phyloP scores from a whole-genome alignment of 768 basidiomycete genomes.

The Cytidiella melzeri region DNA sequence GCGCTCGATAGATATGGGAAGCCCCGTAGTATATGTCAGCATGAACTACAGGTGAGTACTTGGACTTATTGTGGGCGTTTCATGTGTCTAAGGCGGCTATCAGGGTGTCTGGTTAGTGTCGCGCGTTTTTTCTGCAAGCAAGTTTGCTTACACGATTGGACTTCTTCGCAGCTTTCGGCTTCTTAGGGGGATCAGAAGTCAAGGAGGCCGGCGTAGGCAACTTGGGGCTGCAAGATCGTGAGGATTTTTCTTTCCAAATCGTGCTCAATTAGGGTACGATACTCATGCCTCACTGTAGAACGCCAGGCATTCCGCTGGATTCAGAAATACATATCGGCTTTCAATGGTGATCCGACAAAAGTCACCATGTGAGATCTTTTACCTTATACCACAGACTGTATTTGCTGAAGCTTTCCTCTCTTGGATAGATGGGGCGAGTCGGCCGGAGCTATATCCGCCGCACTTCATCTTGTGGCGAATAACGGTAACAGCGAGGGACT shows the following conservation, averaged over 20 bases:
- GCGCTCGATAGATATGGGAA: constrained; percentile 36
- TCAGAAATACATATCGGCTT: constrained; percentile 9
- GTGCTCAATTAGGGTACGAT: neutral
- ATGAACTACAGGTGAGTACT: constrained; percentile 42
- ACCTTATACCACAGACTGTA: neutral
- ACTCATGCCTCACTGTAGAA: neutral
- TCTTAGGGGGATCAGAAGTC: constrained; percentile 35
- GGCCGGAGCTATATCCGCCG: constrained; percentile 33
- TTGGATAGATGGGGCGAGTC: constrained; percentile 27
- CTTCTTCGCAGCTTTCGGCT: constrained; percentile 32
- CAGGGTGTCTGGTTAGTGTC: neutral
- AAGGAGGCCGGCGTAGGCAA: constrained; percentile 36
- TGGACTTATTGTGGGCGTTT: too few relatives aligned
- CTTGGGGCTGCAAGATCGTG: constrained; percentile 47
- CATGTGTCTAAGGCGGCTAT: too few relatives aligned
- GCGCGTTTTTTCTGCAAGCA: neutral
- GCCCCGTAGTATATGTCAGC: constrained; percentile 46
- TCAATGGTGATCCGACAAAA: constrained; percentile 9
- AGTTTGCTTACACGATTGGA: neutral
- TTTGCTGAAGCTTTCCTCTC: neutral
- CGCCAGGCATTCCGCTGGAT: constrained; percentile 10
- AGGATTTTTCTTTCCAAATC: too few relatives aligned
- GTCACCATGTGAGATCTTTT: constrained; percentile 6
- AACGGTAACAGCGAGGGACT: constrained; percentile 21
- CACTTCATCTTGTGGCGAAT: constrained; percentile 22